These are phyloP conservation scores for Papiliotrema fonsecae DNA, from an alignment of 1,284 basidiomycete genomes.

Conservation along the genomic window DNA sequence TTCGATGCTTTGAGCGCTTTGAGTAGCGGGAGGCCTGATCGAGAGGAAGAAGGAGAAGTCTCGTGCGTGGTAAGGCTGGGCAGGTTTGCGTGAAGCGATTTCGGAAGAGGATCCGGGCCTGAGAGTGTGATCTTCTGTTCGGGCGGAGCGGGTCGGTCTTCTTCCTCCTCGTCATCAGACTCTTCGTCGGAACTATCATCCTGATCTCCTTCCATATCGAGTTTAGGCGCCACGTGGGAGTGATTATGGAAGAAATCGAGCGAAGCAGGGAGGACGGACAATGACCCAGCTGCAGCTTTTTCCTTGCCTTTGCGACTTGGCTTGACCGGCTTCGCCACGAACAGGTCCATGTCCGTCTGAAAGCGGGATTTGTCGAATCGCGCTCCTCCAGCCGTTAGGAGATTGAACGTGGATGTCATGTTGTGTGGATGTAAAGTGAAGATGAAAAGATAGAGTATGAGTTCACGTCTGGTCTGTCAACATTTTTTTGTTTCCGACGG, in stretches of 20 bases:
- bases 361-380: constrained; percentile 76
- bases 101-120: constrained; percentile 40
- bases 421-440: constrained; percentile 1
- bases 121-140: constrained; percentile 46
- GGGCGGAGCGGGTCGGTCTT: constrained; percentile 32
- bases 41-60: constrained; percentile 34
- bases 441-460: background rate
- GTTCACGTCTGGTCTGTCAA: background rate
- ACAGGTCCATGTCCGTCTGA: constrained; percentile 65
- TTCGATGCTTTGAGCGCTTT: constrained; percentile 19
- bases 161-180: constrained; percentile 9
- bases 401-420: constrained; percentile 59
- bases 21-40: constrained; percentile 20
- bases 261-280: constrained; percentile 58
- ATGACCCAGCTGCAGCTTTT: constrained; percentile 2
- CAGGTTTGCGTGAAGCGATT: constrained; percentile 40
- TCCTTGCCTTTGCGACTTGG: background rate
- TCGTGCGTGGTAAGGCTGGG: constrained; percentile 30
- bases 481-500: background rate
- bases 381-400: constrained; percentile 69
- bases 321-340: constrained; percentile 40
- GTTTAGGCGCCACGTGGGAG: constrained; percentile 19
- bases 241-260: constrained; percentile 87
- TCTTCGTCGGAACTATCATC: constrained; percentile 26
- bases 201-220: constrained; percentile 7